These are phyloP conservation scores for Colletotrichum higginsianum DNA, from an alignment of 2,329 filamentous ascomycete species.

Conservation along the genomic window DNA sequence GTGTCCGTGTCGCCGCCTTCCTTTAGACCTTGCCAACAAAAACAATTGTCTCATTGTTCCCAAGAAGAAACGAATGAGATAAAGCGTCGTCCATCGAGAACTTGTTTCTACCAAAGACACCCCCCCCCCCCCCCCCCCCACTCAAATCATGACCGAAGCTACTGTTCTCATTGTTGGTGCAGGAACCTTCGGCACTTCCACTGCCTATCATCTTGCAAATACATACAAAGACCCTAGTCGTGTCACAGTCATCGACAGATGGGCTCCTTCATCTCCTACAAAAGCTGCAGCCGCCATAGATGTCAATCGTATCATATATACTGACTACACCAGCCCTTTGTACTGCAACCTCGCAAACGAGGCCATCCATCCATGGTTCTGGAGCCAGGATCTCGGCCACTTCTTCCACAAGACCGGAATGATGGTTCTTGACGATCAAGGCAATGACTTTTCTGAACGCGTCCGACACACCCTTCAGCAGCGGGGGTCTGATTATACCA, in stretches of 20 bases:
- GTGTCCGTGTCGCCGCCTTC: not conserved
- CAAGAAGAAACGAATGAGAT: not conserved
- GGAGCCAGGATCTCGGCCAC: slow-evolving; percentile 23
- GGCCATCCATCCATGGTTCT: slow-evolving; percentile 45
- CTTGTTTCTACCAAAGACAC: not conserved
- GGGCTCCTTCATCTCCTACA: not conserved
- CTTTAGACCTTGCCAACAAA: not conserved
- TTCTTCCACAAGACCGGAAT: slow-evolving; percentile 32
- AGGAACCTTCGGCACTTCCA: slow-evolving; percentile 65
- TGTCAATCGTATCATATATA: slow-evolving; percentile 56
- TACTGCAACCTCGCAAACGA: slow-evolving; percentile 52
- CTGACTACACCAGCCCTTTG: slow-evolving; percentile 51
- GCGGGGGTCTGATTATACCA: slow-evolving; percentile 33
- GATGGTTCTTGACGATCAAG: slow-evolving; percentile 19
- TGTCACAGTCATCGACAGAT: slow-evolving; percentile 38
- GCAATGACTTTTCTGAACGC: not conserved
- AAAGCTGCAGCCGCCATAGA: slow-evolving; percentile 49
- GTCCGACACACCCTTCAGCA: slow-evolving; percentile 17
- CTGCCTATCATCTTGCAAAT: slow-evolving; percentile 61
- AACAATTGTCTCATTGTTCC: not conserved
- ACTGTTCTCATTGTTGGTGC: slow-evolving; percentile 61
- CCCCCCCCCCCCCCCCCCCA: too few species aligned
- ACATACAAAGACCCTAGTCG: slow-evolving; percentile 31
- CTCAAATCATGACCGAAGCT: slow-evolving; percentile 14
- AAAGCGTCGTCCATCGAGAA: not conserved